Percentiles rank a stretch among this genome's conserved stretches.
Conservation (phyloP, 495 filamentous ascomycete genomes). For the Daldinia loculata region DNA sequence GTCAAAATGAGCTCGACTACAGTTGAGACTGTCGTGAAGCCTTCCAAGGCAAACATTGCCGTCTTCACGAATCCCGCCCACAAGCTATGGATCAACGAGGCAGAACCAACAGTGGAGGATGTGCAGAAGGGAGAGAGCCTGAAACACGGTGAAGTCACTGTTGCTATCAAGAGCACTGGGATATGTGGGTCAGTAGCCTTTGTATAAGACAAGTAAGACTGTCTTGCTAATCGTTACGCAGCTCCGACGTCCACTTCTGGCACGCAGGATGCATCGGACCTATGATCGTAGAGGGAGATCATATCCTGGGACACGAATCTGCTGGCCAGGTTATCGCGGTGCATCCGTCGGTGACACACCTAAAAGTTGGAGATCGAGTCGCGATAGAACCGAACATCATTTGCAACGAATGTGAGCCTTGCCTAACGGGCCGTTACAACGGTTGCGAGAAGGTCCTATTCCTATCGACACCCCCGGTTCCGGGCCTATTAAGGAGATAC, state of each 20-base stretch:
- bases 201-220: conserved; percentile 22
- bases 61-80: conserved; percentile 94
- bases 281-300: conserved; percentile 87
- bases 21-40: conserved; percentile 43
- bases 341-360: conserved; percentile 76
- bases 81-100: conserved; percentile 87
- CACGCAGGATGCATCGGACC: conserved; percentile 91
- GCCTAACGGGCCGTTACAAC: conserved; percentile 90
- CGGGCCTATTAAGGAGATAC: conserved; percentile 89
- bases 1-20: conserved; percentile 43
- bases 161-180: conserved; percentile 87
- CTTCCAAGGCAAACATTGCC: conserved; percentile 84
- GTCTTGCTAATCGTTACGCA: conserved; percentile 49
- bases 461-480: conserved; percentile 86
- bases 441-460: conserved; percentile 86
- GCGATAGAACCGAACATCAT: conserved; percentile 92
- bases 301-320: conserved; percentile 93
- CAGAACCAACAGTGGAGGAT: conserved; percentile 76
- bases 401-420: conserved; percentile 88
- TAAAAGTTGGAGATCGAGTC: conserved; percentile 85
- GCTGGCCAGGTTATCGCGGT: conserved; percentile 83
- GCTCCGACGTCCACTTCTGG: conserved; percentile 96
- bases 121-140: conserved; percentile 74
- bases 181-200: conserved; percentile 79
- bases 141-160: conserved; percentile 80